Evolutionary conservation across 306 rosid genomes (phyloP), one percentile per base, ranked within the genome.

Genomic region (Clitoria ternatea): DNA sequence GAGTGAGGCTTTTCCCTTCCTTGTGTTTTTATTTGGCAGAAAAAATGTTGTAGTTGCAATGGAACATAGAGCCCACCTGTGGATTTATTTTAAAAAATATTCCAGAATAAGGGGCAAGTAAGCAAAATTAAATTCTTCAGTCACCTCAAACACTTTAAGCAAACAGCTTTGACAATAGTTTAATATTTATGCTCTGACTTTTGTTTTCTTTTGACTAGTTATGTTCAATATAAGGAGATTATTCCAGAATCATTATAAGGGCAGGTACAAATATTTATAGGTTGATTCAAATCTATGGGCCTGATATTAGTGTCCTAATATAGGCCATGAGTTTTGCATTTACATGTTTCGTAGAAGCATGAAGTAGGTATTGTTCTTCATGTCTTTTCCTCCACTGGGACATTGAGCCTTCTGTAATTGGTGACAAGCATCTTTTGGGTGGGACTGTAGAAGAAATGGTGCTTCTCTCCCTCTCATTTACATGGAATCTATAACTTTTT

Each of bases 91-190:
- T 27, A 73, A 81, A 49, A 36, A 54, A 69, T 69, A 79, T 79
- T 83, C 81, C 63, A 83, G 86, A 83, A 79, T 82, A 79, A 83
- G 84, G 75, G 86, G 88, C 75, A 69, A 79, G 80, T 86, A 86
- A 83, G 96, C 89, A 89, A 88, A 85, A 88, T 90, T 69, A 85
- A 88, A 83, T 88, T 84, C 86, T 79, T 61, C 67, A 18, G 84
- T 88, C 96, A 81, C 80, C 75, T 84, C 84, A 73, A 75, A 30
- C 68, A 72, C 97, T 89, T 80, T 84, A 85, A 88, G 88, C 84
- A 74, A 85, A 86, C 83, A 37, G 45, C 74, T 80, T 59, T 66
- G 59, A 30, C 76, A 79, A 32, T 72, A 77, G 70, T 82, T 83
- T 83, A 80, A 61, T 65, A 32, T 59, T 66, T 78, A 77, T 78